Conservation (phyloP, 1,284 basidiomycete genomes). For the Peniophora sp. region DNA sequence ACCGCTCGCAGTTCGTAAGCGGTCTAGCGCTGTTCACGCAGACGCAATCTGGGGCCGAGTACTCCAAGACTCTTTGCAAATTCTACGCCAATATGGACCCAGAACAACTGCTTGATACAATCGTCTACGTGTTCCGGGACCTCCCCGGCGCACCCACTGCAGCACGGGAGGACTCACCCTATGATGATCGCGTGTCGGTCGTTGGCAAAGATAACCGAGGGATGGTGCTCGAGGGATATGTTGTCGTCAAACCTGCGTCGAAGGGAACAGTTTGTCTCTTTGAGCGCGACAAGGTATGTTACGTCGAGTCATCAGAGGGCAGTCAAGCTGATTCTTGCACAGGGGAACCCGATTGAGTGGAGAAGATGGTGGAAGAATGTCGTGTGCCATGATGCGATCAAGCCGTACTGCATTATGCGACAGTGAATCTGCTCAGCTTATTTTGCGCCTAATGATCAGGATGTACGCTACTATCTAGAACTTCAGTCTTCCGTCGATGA, state of each 20-base stretch:
- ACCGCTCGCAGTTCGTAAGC: constrained; percentile 53
- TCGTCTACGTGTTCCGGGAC: constrained; percentile 41
- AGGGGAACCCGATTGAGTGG: constrained; percentile 75
- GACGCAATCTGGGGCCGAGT: constrained; percentile 60
- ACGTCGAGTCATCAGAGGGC: background rate
- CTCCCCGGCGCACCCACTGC: constrained; percentile 41
- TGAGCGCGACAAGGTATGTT: background rate
- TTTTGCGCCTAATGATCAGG: too few species aligned
- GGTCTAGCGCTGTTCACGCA: constrained; percentile 55
- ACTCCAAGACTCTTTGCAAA: constrained; percentile 66
- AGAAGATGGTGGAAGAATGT: constrained; percentile 61
- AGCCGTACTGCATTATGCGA: constrained; percentile 39
- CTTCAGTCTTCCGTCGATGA: too few species aligned
- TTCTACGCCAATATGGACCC: constrained; percentile 62
- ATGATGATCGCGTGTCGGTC: background rate
- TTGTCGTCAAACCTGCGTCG: constrained; percentile 53
- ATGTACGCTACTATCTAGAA: too few species aligned
- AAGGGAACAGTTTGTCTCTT: background rate
- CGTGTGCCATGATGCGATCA: constrained; percentile 39
- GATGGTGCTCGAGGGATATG: constrained; percentile 61
- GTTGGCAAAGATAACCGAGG: constrained; percentile 41
- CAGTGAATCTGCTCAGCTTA: too few species aligned
- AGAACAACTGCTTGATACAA: constrained; percentile 36
- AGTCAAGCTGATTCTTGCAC: background rate
- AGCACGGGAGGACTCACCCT: constrained; percentile 16